Percentiles rank a stretch among this genome's conserved stretches.
phyloP scores from a whole-genome alignment of 495 filamentous ascomycete genomes.

The Annulohypoxylon maeteangense region DNA sequence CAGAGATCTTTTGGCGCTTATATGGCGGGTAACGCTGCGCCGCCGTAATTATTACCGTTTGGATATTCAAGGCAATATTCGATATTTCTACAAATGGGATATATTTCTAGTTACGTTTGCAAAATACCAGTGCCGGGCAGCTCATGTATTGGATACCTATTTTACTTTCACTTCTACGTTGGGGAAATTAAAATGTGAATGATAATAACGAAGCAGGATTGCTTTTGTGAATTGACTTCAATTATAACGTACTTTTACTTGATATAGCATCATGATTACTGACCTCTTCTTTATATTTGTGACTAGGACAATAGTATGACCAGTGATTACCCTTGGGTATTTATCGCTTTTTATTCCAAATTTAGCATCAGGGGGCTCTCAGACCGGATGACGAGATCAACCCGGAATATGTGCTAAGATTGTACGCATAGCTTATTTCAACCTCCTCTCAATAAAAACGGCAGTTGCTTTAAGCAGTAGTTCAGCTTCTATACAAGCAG shows the following conservation, averaged over 20 bases:
- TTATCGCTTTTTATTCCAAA: too few relatives aligned
- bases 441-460: not conserved
- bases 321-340: too few relatives aligned
- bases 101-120: not conserved
- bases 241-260: not conserved
- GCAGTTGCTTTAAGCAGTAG: not conserved
- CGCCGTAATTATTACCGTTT: constrained; percentile 25
- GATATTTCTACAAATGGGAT: not conserved
- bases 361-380: not conserved
- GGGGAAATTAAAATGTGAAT: not conserved
- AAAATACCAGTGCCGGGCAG: not conserved
- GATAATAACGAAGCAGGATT: not conserved
- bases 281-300: not conserved
- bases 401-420: not conserved
- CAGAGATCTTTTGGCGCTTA: constrained; percentile 59
- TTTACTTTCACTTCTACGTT: not conserved
- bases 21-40: constrained; percentile 56
- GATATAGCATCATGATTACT: not conserved
- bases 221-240: not conserved
- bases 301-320: not conserved
- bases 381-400: not conserved
- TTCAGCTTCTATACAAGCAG: too few relatives aligned
- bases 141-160: constrained; percentile 30
- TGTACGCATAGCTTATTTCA: not conserved
- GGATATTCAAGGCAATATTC: not conserved